Conservation (phyloP, 768 basidiomycete genomes). For the Termitomyces heimii region DNA sequence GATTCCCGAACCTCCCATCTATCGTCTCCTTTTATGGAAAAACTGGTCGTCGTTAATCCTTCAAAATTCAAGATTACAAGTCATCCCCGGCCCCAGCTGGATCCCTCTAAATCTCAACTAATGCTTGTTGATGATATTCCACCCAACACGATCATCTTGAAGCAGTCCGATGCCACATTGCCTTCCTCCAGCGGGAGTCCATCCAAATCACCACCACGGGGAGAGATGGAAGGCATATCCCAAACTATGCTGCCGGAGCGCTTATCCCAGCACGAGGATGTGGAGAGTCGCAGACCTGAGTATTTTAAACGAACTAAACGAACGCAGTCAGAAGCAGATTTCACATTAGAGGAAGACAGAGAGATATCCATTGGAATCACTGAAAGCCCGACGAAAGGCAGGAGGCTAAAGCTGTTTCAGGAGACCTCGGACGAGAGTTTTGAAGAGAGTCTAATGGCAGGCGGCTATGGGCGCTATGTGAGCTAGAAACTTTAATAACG, state of each 20-base stretch:
- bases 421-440: slow-evolving; percentile 82
- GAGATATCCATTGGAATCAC: slow-evolving; percentile 48
- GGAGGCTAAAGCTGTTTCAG: slow-evolving; percentile 70
- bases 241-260: slow-evolving; percentile 46
- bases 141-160: neutral
- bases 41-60: slow-evolving; percentile 24
- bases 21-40: slow-evolving; percentile 43
- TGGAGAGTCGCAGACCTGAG: slow-evolving; percentile 63
- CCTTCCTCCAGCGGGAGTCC: slow-evolving; percentile 13
- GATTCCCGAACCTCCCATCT: slow-evolving; percentile 27
- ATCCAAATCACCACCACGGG: slow-evolving; percentile 21
- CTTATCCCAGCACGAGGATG: slow-evolving; percentile 41
- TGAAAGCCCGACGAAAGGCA: slow-evolving; percentile 67
- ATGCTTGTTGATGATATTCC: slow-evolving; percentile 18
- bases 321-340: slow-evolving; percentile 35
- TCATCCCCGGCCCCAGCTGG: slow-evolving; percentile 11
- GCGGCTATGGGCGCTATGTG: slow-evolving; percentile 75
- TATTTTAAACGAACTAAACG: slow-evolving; percentile 62
- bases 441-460: slow-evolving; percentile 79
- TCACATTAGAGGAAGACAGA: slow-evolving; percentile 27
- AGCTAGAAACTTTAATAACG: slow-evolving; percentile 16
- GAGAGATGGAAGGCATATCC: slow-evolving; percentile 57
- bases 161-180: neutral
- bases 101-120: slow-evolving; percentile 11
- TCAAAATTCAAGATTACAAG: slow-evolving; percentile 12